Evolutionary conservation across 2,329 filamentous ascomycete species (phyloP).

Genomic region (Alternaria angustiovoidea): DNA sequence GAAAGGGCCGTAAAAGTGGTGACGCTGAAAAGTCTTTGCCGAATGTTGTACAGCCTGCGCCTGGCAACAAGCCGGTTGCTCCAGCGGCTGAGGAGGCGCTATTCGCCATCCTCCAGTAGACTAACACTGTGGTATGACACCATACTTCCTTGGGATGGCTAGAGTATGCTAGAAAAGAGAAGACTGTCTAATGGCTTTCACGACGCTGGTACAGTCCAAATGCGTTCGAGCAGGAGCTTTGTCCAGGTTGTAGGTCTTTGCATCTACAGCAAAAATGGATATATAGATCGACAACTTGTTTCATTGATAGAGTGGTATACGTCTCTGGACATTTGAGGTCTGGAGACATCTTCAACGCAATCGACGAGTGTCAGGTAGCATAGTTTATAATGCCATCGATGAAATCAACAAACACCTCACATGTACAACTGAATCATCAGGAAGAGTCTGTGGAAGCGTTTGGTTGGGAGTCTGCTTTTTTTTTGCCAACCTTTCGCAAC

Average conservation of each 20-base stretch:
- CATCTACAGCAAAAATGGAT: not conserved
- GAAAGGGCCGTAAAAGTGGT: not conserved
- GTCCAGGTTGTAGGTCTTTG: not conserved
- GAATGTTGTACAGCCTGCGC: not conserved
- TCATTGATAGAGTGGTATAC: not conserved
- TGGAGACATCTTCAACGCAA: not conserved
- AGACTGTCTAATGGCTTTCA: not conserved
- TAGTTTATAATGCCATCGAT: constrained; percentile 2
- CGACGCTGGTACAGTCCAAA: not conserved
- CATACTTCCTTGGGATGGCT: not conserved
- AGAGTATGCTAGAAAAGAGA: not conserved
- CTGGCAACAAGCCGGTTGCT: not conserved
- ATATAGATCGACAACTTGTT: not conserved
- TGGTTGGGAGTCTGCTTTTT: not conserved
- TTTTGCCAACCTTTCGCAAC: not conserved
- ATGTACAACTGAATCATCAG: not conserved
- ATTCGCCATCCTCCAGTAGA: not conserved
- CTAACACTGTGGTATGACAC: not conserved
- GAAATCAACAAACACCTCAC: not conserved
- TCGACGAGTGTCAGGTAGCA: not conserved
- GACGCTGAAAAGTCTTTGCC: not conserved
- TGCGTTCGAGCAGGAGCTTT: not conserved
- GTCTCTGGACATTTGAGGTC: not conserved
- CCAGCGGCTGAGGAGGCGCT: not conserved
- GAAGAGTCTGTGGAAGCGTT: not conserved